phyloP scores from a whole-genome alignment of 2,329 filamentous ascomycete species.

The Phoma sp. region DNA sequence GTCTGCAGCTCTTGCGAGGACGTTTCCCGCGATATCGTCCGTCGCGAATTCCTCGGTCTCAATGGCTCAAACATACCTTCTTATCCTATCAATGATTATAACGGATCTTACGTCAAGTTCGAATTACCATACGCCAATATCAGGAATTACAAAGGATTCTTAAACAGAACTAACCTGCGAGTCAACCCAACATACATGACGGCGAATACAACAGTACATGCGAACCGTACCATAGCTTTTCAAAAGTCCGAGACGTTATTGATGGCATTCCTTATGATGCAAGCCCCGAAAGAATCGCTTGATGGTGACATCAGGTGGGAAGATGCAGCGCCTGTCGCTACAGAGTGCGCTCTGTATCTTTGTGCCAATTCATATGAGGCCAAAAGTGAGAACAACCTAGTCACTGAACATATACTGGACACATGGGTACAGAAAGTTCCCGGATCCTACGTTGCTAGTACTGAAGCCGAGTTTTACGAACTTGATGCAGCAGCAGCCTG shows the following conservation, averaged over 20 bases:
- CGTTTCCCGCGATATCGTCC: background rate
- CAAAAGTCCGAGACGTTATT: constrained; percentile 2
- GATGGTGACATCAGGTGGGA: constrained; percentile 1
- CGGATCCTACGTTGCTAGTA: background rate
- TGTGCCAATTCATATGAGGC: background rate
- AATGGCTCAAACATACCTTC: background rate
- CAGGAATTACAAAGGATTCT: background rate
- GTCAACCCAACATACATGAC: background rate
- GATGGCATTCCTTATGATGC: background rate
- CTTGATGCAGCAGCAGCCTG: background rate
- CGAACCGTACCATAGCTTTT: background rate
- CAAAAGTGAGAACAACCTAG: background rate
- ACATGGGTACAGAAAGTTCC: background rate
- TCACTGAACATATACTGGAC: background rate
- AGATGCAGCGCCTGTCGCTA: constrained; percentile 5
- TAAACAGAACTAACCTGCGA: background rate
- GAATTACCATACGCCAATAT: background rate
- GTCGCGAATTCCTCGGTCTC: background rate
- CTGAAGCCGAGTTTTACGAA: background rate
- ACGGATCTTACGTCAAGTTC: background rate
- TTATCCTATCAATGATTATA: background rate
- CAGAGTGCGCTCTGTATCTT: constrained; percentile 4
- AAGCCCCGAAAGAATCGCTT: constrained; percentile 10
- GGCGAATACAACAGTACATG: background rate
- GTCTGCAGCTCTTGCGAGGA: constrained; percentile 17